Evolutionary conservation across 176 grass and related monocot genomes (phyloP).

Genomic region (Carex kokanica): DNA sequence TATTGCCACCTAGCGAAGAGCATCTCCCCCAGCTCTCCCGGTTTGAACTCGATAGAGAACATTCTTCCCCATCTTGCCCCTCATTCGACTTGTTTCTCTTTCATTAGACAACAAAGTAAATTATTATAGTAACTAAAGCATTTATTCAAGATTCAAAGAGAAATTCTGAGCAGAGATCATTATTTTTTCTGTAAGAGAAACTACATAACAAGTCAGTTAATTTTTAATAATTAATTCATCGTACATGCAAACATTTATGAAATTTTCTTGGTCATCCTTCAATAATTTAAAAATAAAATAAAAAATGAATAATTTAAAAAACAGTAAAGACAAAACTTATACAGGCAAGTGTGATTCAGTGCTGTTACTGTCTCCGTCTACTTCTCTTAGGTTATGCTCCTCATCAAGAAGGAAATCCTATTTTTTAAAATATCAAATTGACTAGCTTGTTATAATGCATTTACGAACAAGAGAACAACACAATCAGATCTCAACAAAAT

Average conservation of each 20-base stretch:
- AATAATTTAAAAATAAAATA: background rate
- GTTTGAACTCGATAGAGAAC: conserved; percentile 83
- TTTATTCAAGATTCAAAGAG: conserved; percentile 1
- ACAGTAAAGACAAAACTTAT: conserved; percentile 9
- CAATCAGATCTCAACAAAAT: background rate
- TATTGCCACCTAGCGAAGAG: conserved; percentile 81
- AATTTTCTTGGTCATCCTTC: background rate
- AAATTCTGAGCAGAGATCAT: background rate
- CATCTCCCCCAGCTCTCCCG: conserved; percentile 95
- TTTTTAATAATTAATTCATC: background rate
- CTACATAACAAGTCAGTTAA: background rate
- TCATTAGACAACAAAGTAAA: background rate
- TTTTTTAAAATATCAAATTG: conserved; percentile 24
- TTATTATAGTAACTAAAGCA: background rate
- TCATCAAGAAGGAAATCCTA: conserved; percentile 90
- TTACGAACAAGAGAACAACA: background rate
- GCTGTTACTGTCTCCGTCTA: conserved; percentile 29
- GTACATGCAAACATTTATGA: background rate
- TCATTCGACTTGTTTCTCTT: conserved; percentile 55
- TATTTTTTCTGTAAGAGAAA: background rate
- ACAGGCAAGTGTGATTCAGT: conserved; percentile 51
- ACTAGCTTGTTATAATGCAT: background rate
- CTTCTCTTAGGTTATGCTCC: conserved; percentile 63
- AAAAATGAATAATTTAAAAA: background rate
- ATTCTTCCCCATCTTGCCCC: conserved; percentile 64